Base-by-base conservation (phyloP, 306 rosid species). In the Inga laurina region DNA sequence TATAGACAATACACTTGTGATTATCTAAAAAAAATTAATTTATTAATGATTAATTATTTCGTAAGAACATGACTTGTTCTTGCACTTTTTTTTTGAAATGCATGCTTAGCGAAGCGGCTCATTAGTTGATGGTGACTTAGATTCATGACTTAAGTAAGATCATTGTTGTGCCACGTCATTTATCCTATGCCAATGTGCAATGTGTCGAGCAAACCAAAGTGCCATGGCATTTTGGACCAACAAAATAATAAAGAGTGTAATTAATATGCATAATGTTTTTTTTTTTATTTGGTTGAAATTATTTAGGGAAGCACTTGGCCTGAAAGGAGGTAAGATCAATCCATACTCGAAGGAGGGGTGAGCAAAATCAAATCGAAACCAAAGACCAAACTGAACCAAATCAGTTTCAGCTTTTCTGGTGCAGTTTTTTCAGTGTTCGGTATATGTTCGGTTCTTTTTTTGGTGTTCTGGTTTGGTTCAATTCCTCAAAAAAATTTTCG, bases 161-260 rank as follows among this genome's bases (percentile, higher is more conserved):
- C 84, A 83, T 62, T 81, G 64, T 68, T 82, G 69, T 68, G 83
- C 87, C 90, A 81, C 86, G 52, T 83, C 90, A 83, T 59, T 21
- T 19, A 41, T 75, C 78, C 74, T 5, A 27, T 62, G 18, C 76
- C 49, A 10, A 14, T 9, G 4, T 15, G 72, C 72, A 34, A 24
- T 61, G 10, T 61, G 67, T 61, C 15, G 10, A 61, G 5, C 21
- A 73, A 21, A 66, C 7, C 72, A 82, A 77, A 82, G 74, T 65
- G 85, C 70, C 78, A 75, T 77, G 72, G 35, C 46, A 67, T 34
- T 15, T 65, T 65, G 69, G 37, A 62, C 65, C 27, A 62, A 62
- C 2, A n/a, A 62, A 62, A 64, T n/a, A 57, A 9, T 57, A 62
- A 1, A 61, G 2, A 61, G 39, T 27, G 67, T 61, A 61, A 19